Evolutionary conservation across 2,329 filamentous ascomycete genomes (phyloP).

Genomic region (Stagonosporopsis chrysanthemi): DNA sequence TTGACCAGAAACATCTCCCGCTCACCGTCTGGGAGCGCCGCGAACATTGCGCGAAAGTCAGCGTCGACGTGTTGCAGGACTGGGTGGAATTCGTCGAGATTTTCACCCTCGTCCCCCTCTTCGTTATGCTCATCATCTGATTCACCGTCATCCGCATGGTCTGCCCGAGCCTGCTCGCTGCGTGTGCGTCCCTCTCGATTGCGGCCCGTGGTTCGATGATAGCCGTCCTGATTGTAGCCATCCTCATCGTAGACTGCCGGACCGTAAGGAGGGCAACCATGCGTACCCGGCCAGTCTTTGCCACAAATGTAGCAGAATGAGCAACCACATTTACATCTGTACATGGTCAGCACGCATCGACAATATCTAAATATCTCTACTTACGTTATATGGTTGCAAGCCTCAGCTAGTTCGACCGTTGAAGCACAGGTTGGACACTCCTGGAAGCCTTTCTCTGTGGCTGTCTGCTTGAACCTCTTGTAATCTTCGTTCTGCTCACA

Average conservation of each 20-base stretch:
- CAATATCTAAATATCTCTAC: background rate
- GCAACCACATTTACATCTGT: constrained; percentile 38
- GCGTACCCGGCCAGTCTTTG: constrained; percentile 35
- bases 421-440: constrained; percentile 37
- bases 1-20: constrained; percentile 26
- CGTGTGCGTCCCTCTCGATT: constrained; percentile 35
- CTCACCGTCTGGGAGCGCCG: constrained; percentile 14
- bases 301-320: constrained; percentile 48
- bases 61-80: constrained; percentile 28
- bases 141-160: constrained; percentile 19
- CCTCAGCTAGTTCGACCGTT: constrained; percentile 40
- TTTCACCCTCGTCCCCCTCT: constrained; percentile 17
- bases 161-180: constrained; percentile 16
- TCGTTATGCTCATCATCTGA: constrained; percentile 17
- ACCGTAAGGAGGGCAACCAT: constrained; percentile 44
- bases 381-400: constrained; percentile 46
- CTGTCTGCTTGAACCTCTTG: constrained; percentile 33
- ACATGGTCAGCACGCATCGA: constrained; percentile 3
- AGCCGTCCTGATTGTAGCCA: constrained; percentile 44
- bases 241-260: constrained; percentile 39
- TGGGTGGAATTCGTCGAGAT: constrained; percentile 1
- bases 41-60: constrained; percentile 18
- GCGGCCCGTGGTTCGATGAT: constrained; percentile 36
- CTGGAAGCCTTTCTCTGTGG: constrained; percentile 38
- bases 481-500: constrained; percentile 36